phyloP scores from a whole-genome alignment of 176 grass and related monocot genomes.

The Lolium perenne region DNA sequence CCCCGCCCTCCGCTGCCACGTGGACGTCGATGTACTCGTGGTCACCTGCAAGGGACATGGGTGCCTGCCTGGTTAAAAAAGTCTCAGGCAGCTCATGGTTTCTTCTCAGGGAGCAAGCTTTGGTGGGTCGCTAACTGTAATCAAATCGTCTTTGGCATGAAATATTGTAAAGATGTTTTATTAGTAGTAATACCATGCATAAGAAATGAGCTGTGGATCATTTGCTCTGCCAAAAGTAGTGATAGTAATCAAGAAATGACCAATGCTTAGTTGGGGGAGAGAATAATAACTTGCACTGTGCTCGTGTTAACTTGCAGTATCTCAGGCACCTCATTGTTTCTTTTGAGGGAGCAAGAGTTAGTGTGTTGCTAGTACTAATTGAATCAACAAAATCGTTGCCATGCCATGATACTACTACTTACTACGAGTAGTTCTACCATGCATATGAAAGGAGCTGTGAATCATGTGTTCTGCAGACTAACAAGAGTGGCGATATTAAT shows the following conservation, averaged over 20 bases:
- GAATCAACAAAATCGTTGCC: no score
- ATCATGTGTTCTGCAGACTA: not conserved
- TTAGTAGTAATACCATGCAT: not conserved
- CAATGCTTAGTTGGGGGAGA: not conserved
- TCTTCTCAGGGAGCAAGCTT: not conserved
- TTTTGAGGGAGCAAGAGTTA: not conserved
- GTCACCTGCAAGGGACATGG: constrained; percentile 49
- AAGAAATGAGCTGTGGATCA: no score
- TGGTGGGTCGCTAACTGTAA: not conserved
- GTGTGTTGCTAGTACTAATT: not conserved
- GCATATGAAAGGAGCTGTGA: not conserved
- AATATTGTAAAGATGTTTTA: no score
- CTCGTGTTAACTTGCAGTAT: no score
- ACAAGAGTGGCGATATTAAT: not conserved
- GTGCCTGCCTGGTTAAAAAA: not conserved
- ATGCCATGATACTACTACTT: not conserved
- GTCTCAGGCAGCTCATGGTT: constrained; percentile 2
- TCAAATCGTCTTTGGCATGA: no score
- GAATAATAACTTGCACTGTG: no score
- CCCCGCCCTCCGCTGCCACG: constrained; percentile 22
- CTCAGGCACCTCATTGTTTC: constrained; percentile 2
- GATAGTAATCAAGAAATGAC: not conserved
- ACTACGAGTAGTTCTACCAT: not conserved
- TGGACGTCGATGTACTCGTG: constrained; percentile 74
- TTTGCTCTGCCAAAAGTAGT: not conserved